These are phyloP conservation scores for Rhizomucor miehei DNA, from an alignment of 371 early-diverging fungal genomes.

Conservation along the genomic window DNA sequence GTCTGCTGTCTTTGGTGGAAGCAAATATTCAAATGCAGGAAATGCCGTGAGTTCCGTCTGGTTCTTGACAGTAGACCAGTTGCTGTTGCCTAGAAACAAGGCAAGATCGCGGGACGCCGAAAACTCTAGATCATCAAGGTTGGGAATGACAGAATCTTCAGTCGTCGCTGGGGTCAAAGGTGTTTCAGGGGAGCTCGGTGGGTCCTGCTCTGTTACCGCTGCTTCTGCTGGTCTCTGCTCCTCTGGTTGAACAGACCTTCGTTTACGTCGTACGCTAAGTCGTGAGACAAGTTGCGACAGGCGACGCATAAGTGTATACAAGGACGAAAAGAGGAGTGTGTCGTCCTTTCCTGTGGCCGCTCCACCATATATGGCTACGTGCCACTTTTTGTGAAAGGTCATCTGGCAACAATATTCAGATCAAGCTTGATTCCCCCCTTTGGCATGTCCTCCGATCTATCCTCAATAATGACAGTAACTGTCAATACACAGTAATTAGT, in stretches of 20 bases:
- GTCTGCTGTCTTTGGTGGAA: neutral
- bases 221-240: neutral
- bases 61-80: neutral
- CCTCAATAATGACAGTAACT: too few relatives aligned
- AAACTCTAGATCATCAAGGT: constrained; percentile 13
- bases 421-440: too few relatives aligned
- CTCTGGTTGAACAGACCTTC: neutral
- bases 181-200: neutral
- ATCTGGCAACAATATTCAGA: too few relatives aligned
- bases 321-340: neutral
- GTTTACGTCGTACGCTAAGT: neutral
- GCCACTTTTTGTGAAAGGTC: too few relatives aligned
- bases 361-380: too few relatives aligned
- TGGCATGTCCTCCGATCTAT: too few relatives aligned
- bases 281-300: constrained; percentile 8
- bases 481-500: too few relatives aligned
- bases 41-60: neutral
- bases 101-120: constrained; percentile 11
- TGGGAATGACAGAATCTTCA: neutral
- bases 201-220: too few relatives aligned
- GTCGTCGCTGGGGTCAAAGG: neutral
- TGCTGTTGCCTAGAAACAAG: constrained; percentile 4
- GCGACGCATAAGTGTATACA: neutral
- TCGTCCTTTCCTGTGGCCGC: neutral
- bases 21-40: neutral